Percentiles rank a stretch among this genome's conserved stretches.
phyloP scores from a whole-genome alignment of 2,329 filamentous ascomycete species.

The Pseudonectria foliicola region DNA sequence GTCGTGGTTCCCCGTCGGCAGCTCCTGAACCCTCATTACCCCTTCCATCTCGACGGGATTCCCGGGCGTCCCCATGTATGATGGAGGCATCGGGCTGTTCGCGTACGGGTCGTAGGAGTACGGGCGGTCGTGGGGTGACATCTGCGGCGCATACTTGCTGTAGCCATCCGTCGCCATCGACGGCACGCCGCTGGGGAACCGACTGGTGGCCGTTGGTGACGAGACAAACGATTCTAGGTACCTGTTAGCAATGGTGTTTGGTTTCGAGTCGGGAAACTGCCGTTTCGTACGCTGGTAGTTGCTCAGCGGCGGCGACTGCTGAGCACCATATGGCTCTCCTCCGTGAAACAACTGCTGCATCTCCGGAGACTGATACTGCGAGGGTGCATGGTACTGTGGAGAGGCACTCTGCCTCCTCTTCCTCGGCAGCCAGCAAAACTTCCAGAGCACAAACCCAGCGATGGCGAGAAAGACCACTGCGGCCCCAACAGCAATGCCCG shows the following conservation, averaged over 20 bases:
- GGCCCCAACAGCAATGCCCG: slow-evolving; percentile 15
- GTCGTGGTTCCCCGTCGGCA: no score
- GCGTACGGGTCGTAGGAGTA: no score
- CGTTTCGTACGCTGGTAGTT: slow-evolving; percentile 14
- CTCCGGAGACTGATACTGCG: no score
- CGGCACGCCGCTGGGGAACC: slow-evolving; percentile 9
- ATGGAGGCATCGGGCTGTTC: no score
- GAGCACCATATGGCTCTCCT: slow-evolving; percentile 1
- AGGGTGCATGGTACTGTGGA: background rate
- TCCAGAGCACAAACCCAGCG: slow-evolving; percentile 11
- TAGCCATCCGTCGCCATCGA: slow-evolving; percentile 10
- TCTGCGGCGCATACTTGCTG: slow-evolving; percentile 12
- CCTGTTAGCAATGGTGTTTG: slow-evolving; percentile 3
- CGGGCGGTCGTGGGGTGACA: background rate
- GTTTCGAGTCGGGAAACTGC: background rate
- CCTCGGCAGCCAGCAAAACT: slow-evolving; percentile 15
- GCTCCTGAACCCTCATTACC: no score
- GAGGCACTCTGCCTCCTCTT: slow-evolving; percentile 11
- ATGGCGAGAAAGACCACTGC: slow-evolving; percentile 8
- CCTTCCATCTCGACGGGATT: no score
- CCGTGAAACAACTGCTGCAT: no score
- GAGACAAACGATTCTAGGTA: slow-evolving; percentile 9
- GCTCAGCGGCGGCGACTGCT: slow-evolving; percentile 15
- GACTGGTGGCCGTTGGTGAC: slow-evolving; percentile 7
- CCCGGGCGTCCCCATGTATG: no score